Evolutionary conservation across 2,329 filamentous ascomycete species (phyloP).

Genomic region (Meredithiella fracta): DNA sequence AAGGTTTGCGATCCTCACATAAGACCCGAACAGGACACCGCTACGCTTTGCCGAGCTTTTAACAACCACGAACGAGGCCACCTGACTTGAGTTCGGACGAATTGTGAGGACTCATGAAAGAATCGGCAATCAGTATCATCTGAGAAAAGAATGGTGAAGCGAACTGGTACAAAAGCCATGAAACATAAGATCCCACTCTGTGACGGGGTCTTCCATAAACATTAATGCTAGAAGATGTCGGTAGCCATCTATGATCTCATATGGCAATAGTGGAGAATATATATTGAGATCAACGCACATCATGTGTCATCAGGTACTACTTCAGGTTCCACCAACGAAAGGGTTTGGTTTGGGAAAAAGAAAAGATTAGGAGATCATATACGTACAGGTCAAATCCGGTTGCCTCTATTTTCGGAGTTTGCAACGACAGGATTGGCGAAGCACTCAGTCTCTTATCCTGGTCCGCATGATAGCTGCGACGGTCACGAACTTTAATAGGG

Average conservation of each 20-base stretch:
- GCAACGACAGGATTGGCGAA: not conserved
- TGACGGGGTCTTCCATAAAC: not conserved
- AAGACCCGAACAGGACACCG: not conserved
- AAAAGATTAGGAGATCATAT: not conserved
- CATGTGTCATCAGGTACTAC: too few relatives aligned
- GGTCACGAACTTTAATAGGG: slow-evolving; percentile 11
- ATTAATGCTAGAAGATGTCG: not conserved
- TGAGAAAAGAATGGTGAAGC: too few relatives aligned
- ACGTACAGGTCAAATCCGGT: slow-evolving; percentile 12
- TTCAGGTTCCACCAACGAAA: too few relatives aligned
- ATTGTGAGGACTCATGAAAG: not conserved
- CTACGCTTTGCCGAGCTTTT: not conserved
- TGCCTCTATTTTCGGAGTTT: slow-evolving; percentile 5
- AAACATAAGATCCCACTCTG: too few relatives aligned
- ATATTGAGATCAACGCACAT: too few relatives aligned
- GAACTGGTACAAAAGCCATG: too few relatives aligned
- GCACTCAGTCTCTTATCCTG: slow-evolving; percentile 9
- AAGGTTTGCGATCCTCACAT: not conserved
- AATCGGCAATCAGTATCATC: not conserved
- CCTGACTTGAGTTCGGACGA: not conserved
- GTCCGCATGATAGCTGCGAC: slow-evolving; percentile 3
- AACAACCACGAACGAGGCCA: not conserved
- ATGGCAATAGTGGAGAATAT: not conserved
- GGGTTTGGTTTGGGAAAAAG: not conserved
- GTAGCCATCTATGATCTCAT: not conserved